phyloP scores from a whole-genome alignment of 345 rosid genomes.

The Heritiera fomes region DNA sequence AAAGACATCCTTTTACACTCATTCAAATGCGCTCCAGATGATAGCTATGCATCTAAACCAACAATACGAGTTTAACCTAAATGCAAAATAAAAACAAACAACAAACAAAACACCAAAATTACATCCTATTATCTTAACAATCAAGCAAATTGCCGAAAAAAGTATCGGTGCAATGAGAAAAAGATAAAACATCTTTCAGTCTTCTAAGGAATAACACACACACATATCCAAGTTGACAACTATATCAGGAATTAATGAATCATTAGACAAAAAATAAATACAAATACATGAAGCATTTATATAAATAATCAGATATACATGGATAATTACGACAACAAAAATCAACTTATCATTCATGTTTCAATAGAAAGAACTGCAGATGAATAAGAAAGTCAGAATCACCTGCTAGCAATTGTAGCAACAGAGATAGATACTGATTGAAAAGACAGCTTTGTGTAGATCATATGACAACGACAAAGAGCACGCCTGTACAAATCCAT shows the following conservation, averaged over 20 bases:
- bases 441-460: conserved; percentile 9
- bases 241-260: background rate
- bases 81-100: no score
- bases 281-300: background rate
- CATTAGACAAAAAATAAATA: background rate
- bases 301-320: background rate
- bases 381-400: background rate
- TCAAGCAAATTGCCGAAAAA: background rate
- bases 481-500: conserved; percentile 46
- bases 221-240: background rate
- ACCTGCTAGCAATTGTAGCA: background rate
- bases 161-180: background rate
- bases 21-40: background rate
- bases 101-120: no score
- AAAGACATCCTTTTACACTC: background rate
- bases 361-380: background rate
- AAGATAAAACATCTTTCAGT: background rate
- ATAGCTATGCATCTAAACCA: background rate
- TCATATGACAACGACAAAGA: conserved; percentile 41
- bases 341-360: background rate
- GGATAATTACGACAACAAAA: background rate
- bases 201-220: no score
- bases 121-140: background rate
- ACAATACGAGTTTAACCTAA: background rate
- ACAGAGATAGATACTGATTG: background rate